Evolutionary conservation across 306 rosid species (phyloP), one percentile per base, ranked within the genome.

Genomic region (Trifolium fragiferum): DNA sequence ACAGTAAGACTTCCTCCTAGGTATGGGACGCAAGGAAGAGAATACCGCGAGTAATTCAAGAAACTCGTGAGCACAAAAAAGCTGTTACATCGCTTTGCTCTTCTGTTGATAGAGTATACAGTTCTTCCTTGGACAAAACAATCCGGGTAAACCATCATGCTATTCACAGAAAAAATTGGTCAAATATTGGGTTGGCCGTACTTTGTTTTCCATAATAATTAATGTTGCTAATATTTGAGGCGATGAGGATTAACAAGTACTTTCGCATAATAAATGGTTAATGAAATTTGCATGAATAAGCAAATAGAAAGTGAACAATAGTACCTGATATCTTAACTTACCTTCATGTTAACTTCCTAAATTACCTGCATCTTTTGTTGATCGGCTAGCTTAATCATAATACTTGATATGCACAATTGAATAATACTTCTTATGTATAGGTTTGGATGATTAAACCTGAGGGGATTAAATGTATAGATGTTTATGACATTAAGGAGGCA

Each of bases 61-160:
- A 94, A 80, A 88, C 74, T 55, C 92, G 71, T 7, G 90, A 91
- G 54, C 98, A 91, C 87, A 73, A 91, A 51, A 94, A 94, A 79
- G 94, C 95, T 20, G 89, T 94, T 37, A 91, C 97, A 15, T 88
- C 92, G 72, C 94, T 94, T 37, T 83, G 77, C 51, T 62, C 89
- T 69, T 80, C 94, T 13, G 83, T 81, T 3, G 93, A 88, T 79
- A 82, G 77, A 78, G 66, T 93, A 54, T 93, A 87, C 84, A 93
- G 97, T 18, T 96, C 96, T 54, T 93, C 97, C 75, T 82, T 83
- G 16, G 97, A 93, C 87, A 93, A 91, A 86, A 88, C 97, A 80
- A 91, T 93, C 72, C 85, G 98, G 84, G 98, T 91, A 83, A 67
- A 67, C 53, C 53, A 63, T 66, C 78, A 63, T 23, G 50, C 68